Conservation (phyloP, 2,329 filamentous ascomycete species). For the Apiospora arundinis region DNA sequence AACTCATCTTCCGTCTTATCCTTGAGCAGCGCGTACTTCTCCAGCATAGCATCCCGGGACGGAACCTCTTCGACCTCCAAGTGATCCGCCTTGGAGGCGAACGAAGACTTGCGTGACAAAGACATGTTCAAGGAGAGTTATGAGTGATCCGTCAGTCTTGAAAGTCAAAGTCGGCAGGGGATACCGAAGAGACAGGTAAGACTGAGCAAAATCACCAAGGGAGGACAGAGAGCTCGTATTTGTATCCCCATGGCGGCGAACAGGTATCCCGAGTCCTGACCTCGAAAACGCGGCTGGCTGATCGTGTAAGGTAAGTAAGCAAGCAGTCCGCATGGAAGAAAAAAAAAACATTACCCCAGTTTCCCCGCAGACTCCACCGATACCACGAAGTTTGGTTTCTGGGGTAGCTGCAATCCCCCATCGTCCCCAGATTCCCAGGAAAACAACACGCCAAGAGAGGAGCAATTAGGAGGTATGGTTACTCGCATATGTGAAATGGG, state of each 20-base stretch:
- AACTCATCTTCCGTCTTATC: slow-evolving; percentile 34
- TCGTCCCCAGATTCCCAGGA: slow-evolving; percentile 1
- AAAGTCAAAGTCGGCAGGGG: background rate
- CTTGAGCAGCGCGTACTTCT: slow-evolving; percentile 28
- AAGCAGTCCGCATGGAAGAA: background rate
- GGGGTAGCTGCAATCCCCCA: background rate
- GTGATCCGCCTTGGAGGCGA: background rate
- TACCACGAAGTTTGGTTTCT: background rate
- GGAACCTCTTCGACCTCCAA: background rate
- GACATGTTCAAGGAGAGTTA: background rate
- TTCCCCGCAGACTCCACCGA: slow-evolving; percentile 4
- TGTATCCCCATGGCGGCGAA: background rate
- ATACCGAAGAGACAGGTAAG: background rate
- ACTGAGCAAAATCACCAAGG: background rate
- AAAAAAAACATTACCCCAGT: background rate
- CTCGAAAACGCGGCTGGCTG: background rate
- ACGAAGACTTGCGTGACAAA: slow-evolving; percentile 13
- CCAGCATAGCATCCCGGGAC: slow-evolving; percentile 16
- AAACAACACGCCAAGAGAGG: background rate
- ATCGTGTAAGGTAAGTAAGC: background rate
- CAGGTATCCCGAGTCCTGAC: background rate
- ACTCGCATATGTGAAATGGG: background rate
- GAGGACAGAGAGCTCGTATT: background rate
- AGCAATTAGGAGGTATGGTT: background rate
- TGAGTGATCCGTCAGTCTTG: background rate